phyloP scores from a whole-genome alignment of 2,329 filamentous ascomycete species.

The Clarireedia sp. region DNA sequence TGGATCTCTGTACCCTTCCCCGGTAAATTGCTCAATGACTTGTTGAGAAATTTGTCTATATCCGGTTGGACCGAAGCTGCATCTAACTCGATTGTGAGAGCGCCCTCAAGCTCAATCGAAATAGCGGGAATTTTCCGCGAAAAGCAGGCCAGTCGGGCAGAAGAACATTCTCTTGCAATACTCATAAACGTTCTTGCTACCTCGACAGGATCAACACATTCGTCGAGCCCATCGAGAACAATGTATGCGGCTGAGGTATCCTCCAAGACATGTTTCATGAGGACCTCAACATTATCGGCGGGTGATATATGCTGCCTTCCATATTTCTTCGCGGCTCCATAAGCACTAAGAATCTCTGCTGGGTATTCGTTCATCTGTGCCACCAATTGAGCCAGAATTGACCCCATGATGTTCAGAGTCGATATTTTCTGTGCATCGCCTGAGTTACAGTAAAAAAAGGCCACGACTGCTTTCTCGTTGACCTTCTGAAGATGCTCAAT shows the following conservation, averaged over 20 bases:
- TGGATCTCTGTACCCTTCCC: not conserved
- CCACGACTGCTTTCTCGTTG: not conserved
- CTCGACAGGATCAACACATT: not conserved
- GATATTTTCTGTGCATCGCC: not conserved
- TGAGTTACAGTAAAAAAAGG: slow-evolving; percentile 4
- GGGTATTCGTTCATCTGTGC: not conserved
- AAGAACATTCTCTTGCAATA: not conserved
- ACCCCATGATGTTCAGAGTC: slow-evolving; percentile 1
- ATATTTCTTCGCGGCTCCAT: slow-evolving; percentile 2
- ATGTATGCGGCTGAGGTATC: not conserved
- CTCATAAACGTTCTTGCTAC: not conserved
- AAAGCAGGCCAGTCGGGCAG: not conserved
- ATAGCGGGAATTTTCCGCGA: slow-evolving; percentile 2
- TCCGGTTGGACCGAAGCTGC: not conserved
- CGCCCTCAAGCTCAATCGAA: not conserved
- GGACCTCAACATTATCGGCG: not conserved
- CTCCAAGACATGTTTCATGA: not conserved
- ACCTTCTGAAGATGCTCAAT: not conserved
- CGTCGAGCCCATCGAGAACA: slow-evolving; percentile 5
- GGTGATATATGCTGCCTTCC: slow-evolving; percentile 4
- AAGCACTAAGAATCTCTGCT: not conserved
- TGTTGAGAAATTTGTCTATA: slow-evolving; percentile 1
- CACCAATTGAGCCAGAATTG: slow-evolving; percentile 5
- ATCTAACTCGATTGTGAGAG: not conserved
- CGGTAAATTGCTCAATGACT: not conserved